A percentile compares a stretch with the other conserved stretches of the same genome.
Evolutionary conservation across 73 alveolate genomes (phyloP).

Genomic region (Paramecium sexaurelia): DNA sequence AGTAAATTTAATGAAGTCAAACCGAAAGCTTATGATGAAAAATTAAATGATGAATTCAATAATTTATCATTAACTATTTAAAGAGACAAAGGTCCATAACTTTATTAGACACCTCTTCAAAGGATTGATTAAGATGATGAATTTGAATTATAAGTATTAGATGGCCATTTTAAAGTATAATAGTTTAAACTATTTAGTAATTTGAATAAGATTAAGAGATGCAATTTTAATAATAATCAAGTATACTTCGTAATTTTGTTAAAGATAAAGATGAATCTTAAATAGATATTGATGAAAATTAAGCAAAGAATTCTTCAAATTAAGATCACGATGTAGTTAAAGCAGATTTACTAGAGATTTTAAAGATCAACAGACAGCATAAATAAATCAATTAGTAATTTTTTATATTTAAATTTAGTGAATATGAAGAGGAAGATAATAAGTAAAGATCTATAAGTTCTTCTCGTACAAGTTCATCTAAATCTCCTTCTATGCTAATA

Average conservation of each 20-base stretch:
- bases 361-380: not conserved
- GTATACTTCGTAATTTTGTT: not conserved
- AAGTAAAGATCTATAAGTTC: conserved; percentile 39
- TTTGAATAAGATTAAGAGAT: not conserved
- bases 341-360: not conserved
- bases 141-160: not conserved
- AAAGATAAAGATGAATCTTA: conserved; percentile 51
- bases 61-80: not conserved
- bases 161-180: conserved; percentile 14
- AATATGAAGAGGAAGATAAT: not conserved
- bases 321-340: not conserved
- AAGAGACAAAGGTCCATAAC: conserved; percentile 30
- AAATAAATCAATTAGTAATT: not conserved
- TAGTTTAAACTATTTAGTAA: not conserved
- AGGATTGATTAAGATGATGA: conserved; percentile 31
- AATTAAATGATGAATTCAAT: not conserved
- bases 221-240: not conserved
- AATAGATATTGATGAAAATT: not conserved
- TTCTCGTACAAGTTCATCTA: conserved; percentile 42
- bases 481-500: conserved; percentile 34
- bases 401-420: not conserved
- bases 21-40: not conserved
- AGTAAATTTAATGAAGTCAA: not conserved
- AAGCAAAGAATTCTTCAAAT: conserved; percentile 1
- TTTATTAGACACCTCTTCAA: not conserved